These are phyloP conservation scores for Stagonosporopsis chrysanthemi DNA, from an alignment of 2,329 filamentous ascomycete species.

Conservation along the genomic window DNA sequence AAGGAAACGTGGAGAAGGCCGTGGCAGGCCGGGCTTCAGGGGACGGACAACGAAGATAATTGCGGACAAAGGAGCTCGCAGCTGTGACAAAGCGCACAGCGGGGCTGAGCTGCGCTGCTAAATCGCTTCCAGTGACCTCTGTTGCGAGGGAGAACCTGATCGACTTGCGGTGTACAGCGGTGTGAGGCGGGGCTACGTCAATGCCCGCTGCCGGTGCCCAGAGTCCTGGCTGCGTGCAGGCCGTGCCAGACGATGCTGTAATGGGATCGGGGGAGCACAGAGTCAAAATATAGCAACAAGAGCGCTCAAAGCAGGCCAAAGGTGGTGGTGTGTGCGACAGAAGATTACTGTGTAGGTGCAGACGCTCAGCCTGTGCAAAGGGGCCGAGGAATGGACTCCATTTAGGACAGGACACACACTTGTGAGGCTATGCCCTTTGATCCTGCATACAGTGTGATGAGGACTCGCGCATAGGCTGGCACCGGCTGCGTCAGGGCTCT, in stretches of 20 bases:
- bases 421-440: slow-evolving; percentile 14
- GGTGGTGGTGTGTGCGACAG: slow-evolving; percentile 12
- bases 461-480: slow-evolving; percentile 13
- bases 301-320: slow-evolving; percentile 5
- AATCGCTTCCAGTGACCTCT: slow-evolving; percentile 7
- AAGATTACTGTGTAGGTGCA: slow-evolving; percentile 5
- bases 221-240: slow-evolving; percentile 13
- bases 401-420: slow-evolving; percentile 13
- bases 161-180: slow-evolving; percentile 20
- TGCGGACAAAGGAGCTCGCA: slow-evolving; percentile 13
- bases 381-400: slow-evolving; percentile 15
- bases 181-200: slow-evolving; percentile 23
- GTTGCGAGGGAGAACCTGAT: slow-evolving; percentile 13
- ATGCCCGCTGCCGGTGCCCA: slow-evolving; percentile 14
- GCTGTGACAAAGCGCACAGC: slow-evolving; percentile 12
- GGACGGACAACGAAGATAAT: background rate
- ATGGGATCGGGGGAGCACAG: slow-evolving; percentile 18
- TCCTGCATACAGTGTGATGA: slow-evolving; percentile 10
- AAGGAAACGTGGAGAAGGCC: slow-evolving; percentile 18
- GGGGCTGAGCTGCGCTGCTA: slow-evolving; percentile 13
- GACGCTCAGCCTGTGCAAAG: slow-evolving; percentile 11
- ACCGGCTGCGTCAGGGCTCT: slow-evolving; percentile 14
- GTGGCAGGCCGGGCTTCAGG: slow-evolving; percentile 14
- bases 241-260: slow-evolving; percentile 16
- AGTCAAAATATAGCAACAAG: slow-evolving; percentile 21